Conservation (phyloP, 2,329 filamentous ascomycete genomes). For the Pseudogymnoascus sp. region DNA sequence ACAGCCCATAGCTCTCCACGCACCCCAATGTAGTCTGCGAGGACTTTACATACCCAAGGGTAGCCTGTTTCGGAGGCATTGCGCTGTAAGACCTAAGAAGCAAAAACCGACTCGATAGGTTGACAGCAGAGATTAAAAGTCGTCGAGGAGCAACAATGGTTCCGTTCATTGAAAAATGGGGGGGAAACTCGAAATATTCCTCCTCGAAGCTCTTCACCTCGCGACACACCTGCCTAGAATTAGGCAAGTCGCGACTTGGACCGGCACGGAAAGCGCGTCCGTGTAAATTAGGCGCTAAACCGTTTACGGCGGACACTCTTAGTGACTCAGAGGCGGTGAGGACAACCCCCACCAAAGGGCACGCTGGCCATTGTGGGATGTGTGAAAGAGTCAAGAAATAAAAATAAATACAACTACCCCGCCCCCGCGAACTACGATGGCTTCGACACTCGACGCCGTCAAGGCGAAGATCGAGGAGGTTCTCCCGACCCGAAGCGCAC, state of each 20-base stretch:
- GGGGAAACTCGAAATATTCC: not conserved
- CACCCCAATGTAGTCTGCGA: constrained; percentile 69
- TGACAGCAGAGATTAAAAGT: constrained; percentile 13
- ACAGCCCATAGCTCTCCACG: constrained; percentile 22
- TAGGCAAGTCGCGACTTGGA: constrained; percentile 16
- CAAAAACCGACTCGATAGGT: constrained; percentile 14
- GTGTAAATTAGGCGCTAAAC: not conserved
- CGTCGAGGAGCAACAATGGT: constrained; percentile 26
- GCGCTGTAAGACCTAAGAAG: constrained; percentile 15
- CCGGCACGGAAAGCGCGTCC: not conserved
- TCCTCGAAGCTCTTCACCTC: not conserved
- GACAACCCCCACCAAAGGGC: not conserved
- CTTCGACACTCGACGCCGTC: constrained; percentile 2
- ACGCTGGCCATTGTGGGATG: not conserved
- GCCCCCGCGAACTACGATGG: not conserved
- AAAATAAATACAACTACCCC: not conserved
- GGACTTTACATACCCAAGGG: constrained; percentile 76
- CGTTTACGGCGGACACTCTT: not conserved
- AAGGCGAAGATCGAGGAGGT: constrained; percentile 8
- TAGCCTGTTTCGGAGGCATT: constrained; percentile 55
- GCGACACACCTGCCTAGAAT: not conserved
- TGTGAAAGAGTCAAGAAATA: not conserved
- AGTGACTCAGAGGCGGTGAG: constrained; percentile 7
- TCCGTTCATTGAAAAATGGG: not conserved
- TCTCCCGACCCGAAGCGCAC: not conserved